These are phyloP conservation scores for Candida sanyaensis DNA, from an alignment of 1,139 yeast species.

Conservation along the genomic window DNA sequence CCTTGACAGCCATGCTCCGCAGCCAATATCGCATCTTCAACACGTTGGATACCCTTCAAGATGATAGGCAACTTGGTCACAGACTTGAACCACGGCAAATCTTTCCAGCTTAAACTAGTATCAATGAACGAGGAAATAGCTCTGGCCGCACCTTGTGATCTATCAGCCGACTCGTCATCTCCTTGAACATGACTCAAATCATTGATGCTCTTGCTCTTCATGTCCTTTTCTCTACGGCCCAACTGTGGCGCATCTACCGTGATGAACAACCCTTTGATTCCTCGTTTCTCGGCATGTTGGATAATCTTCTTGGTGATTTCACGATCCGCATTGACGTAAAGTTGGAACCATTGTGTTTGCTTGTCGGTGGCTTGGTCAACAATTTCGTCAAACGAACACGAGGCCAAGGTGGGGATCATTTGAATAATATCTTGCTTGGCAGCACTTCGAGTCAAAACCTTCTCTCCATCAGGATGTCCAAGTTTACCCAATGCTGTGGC, in stretches of 20 bases:
- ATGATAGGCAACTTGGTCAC: constrained; percentile 66
- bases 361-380: constrained; percentile 52
- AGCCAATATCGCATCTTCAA: constrained; percentile 66
- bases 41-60: constrained; percentile 71
- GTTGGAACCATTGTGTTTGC: constrained; percentile 84
- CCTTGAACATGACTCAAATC: constrained; percentile 59
- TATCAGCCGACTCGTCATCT: constrained; percentile 62
- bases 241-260: constrained; percentile 95
- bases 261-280: constrained; percentile 76
- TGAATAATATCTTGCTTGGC: constrained; percentile 69
- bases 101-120: constrained; percentile 71
- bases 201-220: constrained; percentile 37
- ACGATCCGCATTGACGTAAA: constrained; percentile 71
- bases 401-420: constrained; percentile 81
- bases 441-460: constrained; percentile 72
- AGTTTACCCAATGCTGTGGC: constrained; percentile 83
- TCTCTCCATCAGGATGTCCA: constrained; percentile 80
- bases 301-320: constrained; percentile 60
- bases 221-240: constrained; percentile 85
- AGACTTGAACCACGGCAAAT: constrained; percentile 56
- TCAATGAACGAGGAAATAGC: constrained; percentile 87
- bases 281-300: constrained; percentile 71
- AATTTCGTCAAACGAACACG: constrained; percentile 74
- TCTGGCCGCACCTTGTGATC: constrained; percentile 83
- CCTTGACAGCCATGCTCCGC: constrained; percentile 65